Base-by-base conservation (phyloP, 1,284 basidiomycete species). In the Ceratorhiza oryzae-sativae region DNA sequence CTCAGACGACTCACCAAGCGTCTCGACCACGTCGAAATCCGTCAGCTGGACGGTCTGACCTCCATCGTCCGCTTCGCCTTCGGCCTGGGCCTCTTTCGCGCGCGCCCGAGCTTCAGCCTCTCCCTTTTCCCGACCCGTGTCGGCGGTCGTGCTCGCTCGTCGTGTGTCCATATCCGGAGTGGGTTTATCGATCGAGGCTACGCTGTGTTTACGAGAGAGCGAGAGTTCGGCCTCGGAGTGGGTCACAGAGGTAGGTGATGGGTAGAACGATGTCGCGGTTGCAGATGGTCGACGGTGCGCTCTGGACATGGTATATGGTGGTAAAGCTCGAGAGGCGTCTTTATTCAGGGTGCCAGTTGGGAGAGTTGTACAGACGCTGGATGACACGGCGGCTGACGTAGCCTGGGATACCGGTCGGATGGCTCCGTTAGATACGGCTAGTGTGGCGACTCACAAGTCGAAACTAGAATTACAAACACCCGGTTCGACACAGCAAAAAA, bases 21-120 rank as follows among this genome's bases (percentile, higher is more conserved):
- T 89, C 15, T 91, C 90, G 76, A 89, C 86, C 71, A 93, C 89
- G 79, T 93, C 90, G 75, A 93, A 93, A 78, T 93, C 91, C 12
- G 88, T 88, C 68, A 93, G 79, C 75, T 84, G 87, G 73, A 92
- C 81, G 8, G 73, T 72, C 60, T 71, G 53, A 1, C 60, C 56
- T 3, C 41, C 61, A 56, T 75, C 62, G 6, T 68, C 65, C 10
- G 34, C 49, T 30, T 65, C 32, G 25, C 8, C 65, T 18, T 45
- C 42, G 4, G 42, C 42, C 15, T 45, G 42, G 15, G 36, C 65
- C 42, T 68, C 65, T 39, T 68, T 68, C 1, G 49, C 65, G 30
- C 51, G 49, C 49, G 65, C 65, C 32, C 51, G 49, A 23, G 49
- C 65, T 5, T 53, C 46, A 13, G 30, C 62, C 34, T 63, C 25